Percentiles rank a stretch among this genome's conserved stretches.
Evolutionary conservation across 177 flowering plant genomes (phyloP).

Genomic region (Tripterygium wilfordii): DNA sequence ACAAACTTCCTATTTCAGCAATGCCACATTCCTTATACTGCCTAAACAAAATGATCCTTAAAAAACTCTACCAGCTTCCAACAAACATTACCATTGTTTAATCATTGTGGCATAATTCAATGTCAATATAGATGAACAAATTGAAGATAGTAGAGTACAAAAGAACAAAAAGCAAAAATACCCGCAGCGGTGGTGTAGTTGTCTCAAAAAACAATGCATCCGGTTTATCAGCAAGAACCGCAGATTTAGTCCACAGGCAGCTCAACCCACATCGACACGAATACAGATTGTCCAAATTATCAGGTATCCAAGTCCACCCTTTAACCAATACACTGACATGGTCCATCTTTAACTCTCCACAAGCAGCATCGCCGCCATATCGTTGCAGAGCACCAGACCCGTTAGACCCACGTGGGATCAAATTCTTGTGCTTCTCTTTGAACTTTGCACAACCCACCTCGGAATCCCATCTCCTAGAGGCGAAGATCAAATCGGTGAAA

Average conservation of each 20-base stretch:
- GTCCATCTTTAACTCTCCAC: conserved; percentile 54
- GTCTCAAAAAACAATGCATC: conserved; percentile 91
- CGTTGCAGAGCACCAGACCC: conserved; percentile 47
- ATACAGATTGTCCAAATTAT: conserved; percentile 89
- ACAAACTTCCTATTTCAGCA: no score
- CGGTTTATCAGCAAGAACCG: conserved; percentile 86
- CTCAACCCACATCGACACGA: conserved; percentile 85
- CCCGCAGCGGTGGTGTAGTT: conserved; percentile 79
- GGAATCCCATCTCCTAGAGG: conserved; percentile 79
- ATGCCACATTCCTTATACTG: no score
- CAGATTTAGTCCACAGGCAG: conserved; percentile 94
- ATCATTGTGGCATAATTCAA: no score
- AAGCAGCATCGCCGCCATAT: conserved; percentile 29
- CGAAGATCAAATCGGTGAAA: conserved; percentile 50
- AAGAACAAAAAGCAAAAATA: conserved; percentile 9
- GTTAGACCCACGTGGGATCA: conserved; percentile 2
- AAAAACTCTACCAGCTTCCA: no score
- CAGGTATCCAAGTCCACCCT: conserved; percentile 99
- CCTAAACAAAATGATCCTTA: no score
- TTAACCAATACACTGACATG: conserved; percentile 84
- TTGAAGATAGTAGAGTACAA: no score
- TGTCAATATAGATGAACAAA: no score
- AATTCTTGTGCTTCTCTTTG: conserved; percentile 35
- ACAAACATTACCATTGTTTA: no score
- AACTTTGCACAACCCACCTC: conserved; percentile 70